Evolutionary conservation across 306 rosid genomes (phyloP), one percentile per base, ranked within the genome.

Genomic region (Castanopsis chinensis): DNA sequence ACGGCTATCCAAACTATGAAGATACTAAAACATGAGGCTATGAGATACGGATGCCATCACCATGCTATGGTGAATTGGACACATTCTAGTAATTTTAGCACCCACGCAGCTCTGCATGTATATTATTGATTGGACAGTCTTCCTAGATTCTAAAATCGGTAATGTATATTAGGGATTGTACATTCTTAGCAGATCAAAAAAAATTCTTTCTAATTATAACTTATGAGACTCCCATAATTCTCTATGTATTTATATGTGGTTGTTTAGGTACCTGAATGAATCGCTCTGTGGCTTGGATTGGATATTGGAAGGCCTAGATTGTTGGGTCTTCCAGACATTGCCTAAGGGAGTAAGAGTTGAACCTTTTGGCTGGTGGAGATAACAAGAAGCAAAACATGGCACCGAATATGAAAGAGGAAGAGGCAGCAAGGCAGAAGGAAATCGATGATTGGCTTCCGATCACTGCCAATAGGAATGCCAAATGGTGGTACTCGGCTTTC

Each of bases 401-500:
- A 1, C 60, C 35, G 1, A 41, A 52, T 43, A n/a, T 8, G 55
- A 1, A n/a, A 8, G 33, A 13, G 23, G 55, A 55, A 4, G 72
- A 30, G 4, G 65, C 13, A 4, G 51, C 60, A 2, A 76, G 9
- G 41, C 82, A 64, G 61, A 84, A 85, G 58, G 71, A 59, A 15
- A 81, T 94, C 11, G 86, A 92, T 0, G 86, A 87, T 9, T 94
- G 98, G 98, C 98, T 94, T 83, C 98, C 98, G 0, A 74, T 94
- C 55, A 91, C 98, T 18, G 88, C 94, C 12, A 84, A 94, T 0
- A 82, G 98, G 56, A 86, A 91, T 25, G 98, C 94, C 4, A 94
- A 94, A 85, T 94, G 98, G 98, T 91, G 97, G 98, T 92, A 86
- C 69, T 91, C 98, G 0, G 93, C 98, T 61, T 94, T 90, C 79